Evolutionary conservation across 139 green algal genomes (phyloP), one percentile per base, ranked within the genome.

Genomic region (Zygnema circumcarinatum): DNA sequence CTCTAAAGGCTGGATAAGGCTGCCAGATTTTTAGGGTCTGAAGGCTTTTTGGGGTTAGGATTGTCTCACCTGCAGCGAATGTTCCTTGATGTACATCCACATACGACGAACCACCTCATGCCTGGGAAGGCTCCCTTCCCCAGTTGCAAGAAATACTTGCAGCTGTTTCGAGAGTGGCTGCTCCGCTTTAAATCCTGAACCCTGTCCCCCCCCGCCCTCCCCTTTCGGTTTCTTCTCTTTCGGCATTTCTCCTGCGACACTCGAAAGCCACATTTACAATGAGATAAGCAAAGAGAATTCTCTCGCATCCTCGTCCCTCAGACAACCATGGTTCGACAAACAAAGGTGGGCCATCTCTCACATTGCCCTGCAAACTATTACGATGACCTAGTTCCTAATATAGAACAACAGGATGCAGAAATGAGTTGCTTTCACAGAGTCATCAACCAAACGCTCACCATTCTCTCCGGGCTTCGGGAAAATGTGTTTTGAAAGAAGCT

Each of bases 71-170:
- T 92, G 89, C 31, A 92, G 74, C 38, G 90, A 40, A 54, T 92
- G 72, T 52, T 81, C 89, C 82, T 92, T 92, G 22, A 92, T 92
- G 85, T 92, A 93, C 0, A 56, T 78, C 89, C 89, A 92, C 39
- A 92, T 53, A 11, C 80, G 68, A 74, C 92, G 92, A 22, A 92
- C 88, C 1, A 92, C 79, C 75, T 91, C 76, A 1, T 76, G 72
- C 33, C 88, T 42, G 2, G 39, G 22, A 22, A 93, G 42, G 25
- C 75, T n/a, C 16, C 16, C 79, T 73, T 92, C 88, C 16, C 89
- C 87, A 84, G 22, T 91, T 36, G 25, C 90, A 40, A 92, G 38
- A 38, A 92, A 92, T n/a, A 38, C 38, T 0, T 36, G 33, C 20
- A 91, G 89, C 33, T 89, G 22, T 29, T 31, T 20, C 7, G 87